These are phyloP conservation scores for Trichoderma lentiforme DNA, from an alignment of 2,329 filamentous ascomycete genomes.

Conservation along the genomic window DNA sequence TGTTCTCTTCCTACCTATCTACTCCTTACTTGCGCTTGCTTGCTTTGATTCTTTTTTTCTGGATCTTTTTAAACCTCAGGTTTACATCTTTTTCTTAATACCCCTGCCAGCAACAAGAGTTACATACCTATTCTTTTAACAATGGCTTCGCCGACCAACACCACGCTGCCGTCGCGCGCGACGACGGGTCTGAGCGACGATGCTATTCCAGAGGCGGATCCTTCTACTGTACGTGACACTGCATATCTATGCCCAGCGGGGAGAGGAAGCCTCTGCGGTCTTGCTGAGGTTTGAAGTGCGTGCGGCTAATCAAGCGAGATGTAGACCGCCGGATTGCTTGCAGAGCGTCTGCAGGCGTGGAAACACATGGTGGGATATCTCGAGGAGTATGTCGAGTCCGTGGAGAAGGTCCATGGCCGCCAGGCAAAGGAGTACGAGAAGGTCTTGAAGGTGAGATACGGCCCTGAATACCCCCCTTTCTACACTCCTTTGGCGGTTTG, in stretches of 20 bases:
- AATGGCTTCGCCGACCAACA: constrained; percentile 30
- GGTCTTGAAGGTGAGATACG: constrained; percentile 66
- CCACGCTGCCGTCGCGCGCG: constrained; percentile 44
- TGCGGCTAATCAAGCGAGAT: neutral
- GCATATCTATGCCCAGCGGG: neutral
- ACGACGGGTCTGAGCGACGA: constrained; percentile 52
- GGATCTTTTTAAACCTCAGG: neutral
- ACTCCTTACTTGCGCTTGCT: neutral
- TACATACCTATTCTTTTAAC: neutral
- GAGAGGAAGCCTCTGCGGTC: neutral
- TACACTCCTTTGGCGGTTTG: neutral
- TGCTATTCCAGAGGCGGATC: constrained; percentile 56
- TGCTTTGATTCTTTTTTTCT: neutral
- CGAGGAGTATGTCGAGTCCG: constrained; percentile 81
- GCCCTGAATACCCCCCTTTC: neutral
- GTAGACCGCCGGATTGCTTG: constrained; percentile 74
- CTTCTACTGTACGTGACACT: constrained; percentile 49
- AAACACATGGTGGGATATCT: constrained; percentile 91
- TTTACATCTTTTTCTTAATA: neutral
- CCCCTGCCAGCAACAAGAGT: neutral
- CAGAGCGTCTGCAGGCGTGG: constrained; percentile 88
- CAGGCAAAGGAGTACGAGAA: constrained; percentile 95
- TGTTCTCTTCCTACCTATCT: neutral
- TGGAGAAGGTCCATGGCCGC: constrained; percentile 80
- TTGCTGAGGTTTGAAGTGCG: neutral